Evolutionary conservation across 2,329 filamentous ascomycete species (phyloP).

Genomic region (Talaromyces pinophilus): DNA sequence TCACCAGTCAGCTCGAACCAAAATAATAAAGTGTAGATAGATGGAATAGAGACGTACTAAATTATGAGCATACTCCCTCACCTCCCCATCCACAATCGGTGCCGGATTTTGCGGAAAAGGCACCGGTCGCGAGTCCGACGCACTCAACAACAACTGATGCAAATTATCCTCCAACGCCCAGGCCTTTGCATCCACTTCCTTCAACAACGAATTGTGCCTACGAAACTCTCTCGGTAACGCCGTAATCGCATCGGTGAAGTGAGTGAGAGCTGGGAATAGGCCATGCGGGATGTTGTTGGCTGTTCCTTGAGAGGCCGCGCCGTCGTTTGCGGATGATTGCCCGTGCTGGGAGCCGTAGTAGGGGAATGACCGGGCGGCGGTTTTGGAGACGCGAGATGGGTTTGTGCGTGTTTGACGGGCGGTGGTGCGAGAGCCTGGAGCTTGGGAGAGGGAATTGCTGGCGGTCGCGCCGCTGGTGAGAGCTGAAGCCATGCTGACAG

Average conservation of each 20-base stretch:
- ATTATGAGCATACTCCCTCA: slow-evolving; percentile 40
- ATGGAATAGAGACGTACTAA: slow-evolving; percentile 29
- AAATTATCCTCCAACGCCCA: slow-evolving; percentile 83
- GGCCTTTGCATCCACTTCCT: slow-evolving; percentile 97
- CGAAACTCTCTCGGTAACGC: slow-evolving; percentile 93
- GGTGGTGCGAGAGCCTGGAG: slow-evolving; percentile 38
- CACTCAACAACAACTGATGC: slow-evolving; percentile 65
- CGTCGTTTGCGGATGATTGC: slow-evolving; percentile 23
- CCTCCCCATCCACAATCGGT: slow-evolving; percentile 38
- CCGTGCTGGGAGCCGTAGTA: slow-evolving; percentile 36
- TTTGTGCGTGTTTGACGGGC: slow-evolving; percentile 52
- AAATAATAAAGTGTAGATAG: background rate
- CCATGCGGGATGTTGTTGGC: slow-evolving; percentile 41
- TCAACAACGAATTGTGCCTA: slow-evolving; percentile 90
- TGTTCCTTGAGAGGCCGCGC: background rate
- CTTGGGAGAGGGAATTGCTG: slow-evolving; percentile 31
- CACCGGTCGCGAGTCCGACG: slow-evolving; percentile 38
- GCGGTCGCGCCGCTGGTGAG: slow-evolving; percentile 34
- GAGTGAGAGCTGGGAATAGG: slow-evolving; percentile 67
- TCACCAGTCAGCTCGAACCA: background rate
- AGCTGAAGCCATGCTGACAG: slow-evolving; percentile 22
- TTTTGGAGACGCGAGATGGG: slow-evolving; percentile 51
- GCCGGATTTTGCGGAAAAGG: slow-evolving; percentile 38
- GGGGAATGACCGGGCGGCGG: slow-evolving; percentile 43
- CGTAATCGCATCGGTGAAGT: slow-evolving; percentile 88